Percentiles rank a stretch among this genome's conserved stretches.
Evolutionary conservation across 352 stramenopile species (phyloP).

Genomic region (Elongisporangium prolatum): DNA sequence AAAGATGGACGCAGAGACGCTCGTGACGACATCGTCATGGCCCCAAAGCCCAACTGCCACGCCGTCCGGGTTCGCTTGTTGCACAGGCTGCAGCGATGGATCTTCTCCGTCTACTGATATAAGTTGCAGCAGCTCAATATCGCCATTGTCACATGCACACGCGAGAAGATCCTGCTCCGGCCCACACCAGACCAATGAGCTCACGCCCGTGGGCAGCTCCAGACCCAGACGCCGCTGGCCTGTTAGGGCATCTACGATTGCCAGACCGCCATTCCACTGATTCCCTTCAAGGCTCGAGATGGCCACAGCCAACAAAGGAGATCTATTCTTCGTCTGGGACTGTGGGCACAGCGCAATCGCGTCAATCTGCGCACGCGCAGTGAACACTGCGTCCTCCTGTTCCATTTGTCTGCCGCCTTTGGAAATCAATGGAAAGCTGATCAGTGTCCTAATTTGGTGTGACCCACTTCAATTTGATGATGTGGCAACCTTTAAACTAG

Average conservation of each 20-base stretch:
- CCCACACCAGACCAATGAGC: constrained; percentile 49
- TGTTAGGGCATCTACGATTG: constrained; percentile 36
- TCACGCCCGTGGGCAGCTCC: constrained; percentile 42
- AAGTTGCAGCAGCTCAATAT: constrained; percentile 46
- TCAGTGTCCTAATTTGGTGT: neutral
- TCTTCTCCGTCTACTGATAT: constrained; percentile 1
- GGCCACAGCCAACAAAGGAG: constrained; percentile 52
- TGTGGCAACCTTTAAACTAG: neutral
- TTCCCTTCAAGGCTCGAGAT: constrained; percentile 74
- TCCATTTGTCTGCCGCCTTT: neutral
- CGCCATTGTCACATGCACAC: constrained; percentile 69
- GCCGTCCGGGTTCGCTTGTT: constrained; percentile 4
- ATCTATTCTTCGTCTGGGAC: constrained; percentile 13
- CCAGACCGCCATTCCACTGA: constrained; percentile 59
- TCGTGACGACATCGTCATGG: constrained; percentile 72
- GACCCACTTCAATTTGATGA: too few relatives aligned
- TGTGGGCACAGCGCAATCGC: constrained; percentile 20
- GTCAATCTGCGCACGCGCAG: constrained; percentile 37
- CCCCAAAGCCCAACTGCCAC: constrained; percentile 16
- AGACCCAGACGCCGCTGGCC: constrained; percentile 39
- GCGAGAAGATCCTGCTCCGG: constrained; percentile 41
- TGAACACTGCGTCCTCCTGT: constrained; percentile 15
- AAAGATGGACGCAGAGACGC: constrained; percentile 34
- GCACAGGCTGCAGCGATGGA: neutral
- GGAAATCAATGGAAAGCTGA: neutral